phyloP scores from a whole-genome alignment of 495 filamentous ascomycete species.

The Lasiosphaeria hispida region DNA sequence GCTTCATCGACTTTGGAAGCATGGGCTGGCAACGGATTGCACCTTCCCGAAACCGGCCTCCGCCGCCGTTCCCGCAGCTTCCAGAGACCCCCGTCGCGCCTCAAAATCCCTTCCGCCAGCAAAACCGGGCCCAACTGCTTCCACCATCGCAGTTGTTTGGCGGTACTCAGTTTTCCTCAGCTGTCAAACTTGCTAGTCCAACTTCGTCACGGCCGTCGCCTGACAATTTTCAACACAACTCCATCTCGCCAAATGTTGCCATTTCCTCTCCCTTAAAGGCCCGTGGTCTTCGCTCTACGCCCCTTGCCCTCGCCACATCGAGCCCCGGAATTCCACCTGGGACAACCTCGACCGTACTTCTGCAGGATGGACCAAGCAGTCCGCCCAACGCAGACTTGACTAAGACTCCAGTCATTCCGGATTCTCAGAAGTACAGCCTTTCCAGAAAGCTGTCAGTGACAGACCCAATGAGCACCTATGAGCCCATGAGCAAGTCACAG shows the following conservation, averaged over 20 bases:
- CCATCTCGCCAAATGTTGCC: slow-evolving; percentile 37
- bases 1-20: slow-evolving; percentile 22
- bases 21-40: slow-evolving; percentile 7
- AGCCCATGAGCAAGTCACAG: slow-evolving; percentile 35
- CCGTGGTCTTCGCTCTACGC: slow-evolving; percentile 40
- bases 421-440: slow-evolving; percentile 20
- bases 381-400: slow-evolving; percentile 16
- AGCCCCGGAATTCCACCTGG: slow-evolving; percentile 34
- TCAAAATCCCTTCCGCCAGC: slow-evolving; percentile 41
- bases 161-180: slow-evolving; percentile 45
- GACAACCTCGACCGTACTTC: slow-evolving; percentile 15
- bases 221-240: slow-evolving; percentile 33
- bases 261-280: slow-evolving; percentile 45
- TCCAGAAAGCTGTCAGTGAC: slow-evolving; percentile 19
- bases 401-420: slow-evolving; percentile 22
- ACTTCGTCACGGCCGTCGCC: slow-evolving; percentile 51
- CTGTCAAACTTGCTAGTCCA: slow-evolving; percentile 41
- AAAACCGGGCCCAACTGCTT: slow-evolving; percentile 34
- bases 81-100: slow-evolving; percentile 45
- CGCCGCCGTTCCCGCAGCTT: slow-evolving; percentile 6
- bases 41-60: slow-evolving; percentile 16
- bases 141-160: slow-evolving; percentile 45
- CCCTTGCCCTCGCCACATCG: slow-evolving; percentile 27
- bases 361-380: slow-evolving; percentile 16
- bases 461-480: slow-evolving; percentile 31